Conservation (phyloP, 2,329 filamentous ascomycete species). For the Cyanodermella asteris region DNA sequence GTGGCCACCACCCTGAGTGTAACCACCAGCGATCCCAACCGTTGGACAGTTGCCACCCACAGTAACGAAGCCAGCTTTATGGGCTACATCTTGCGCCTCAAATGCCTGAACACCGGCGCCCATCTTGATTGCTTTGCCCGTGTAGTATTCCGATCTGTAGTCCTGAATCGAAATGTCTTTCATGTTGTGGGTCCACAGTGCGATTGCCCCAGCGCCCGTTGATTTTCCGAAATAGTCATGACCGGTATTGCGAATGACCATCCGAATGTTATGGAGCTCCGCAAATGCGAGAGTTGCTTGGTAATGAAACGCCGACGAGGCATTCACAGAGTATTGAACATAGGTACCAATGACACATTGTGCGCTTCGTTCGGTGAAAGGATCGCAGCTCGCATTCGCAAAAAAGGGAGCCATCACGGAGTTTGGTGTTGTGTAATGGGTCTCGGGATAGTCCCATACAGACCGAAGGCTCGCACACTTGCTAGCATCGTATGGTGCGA, state of each 20-base stretch:
- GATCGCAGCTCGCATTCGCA: slow-evolving; percentile 20
- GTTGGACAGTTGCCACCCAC: slow-evolving; percentile 33
- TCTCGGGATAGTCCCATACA: slow-evolving; percentile 23
- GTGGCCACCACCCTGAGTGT: slow-evolving; percentile 38
- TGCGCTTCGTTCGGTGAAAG: slow-evolving; percentile 12
- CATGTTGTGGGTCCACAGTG: slow-evolving; percentile 35
- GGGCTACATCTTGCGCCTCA: slow-evolving; percentile 25
- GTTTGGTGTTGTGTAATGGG: slow-evolving; percentile 22
- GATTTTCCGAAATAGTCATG: slow-evolving; percentile 32
- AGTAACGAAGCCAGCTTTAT: slow-evolving; percentile 24
- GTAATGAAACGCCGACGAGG: slow-evolving; percentile 10
- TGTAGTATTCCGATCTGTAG: slow-evolving; percentile 22
- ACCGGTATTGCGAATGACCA: slow-evolving; percentile 24
- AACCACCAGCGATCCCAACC: slow-evolving; percentile 38
- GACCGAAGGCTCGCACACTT: slow-evolving; percentile 20
- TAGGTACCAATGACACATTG: slow-evolving; percentile 24
- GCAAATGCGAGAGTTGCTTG: slow-evolving; percentile 18
- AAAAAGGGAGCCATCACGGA: slow-evolving; percentile 19
- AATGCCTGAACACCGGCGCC: slow-evolving; percentile 31
- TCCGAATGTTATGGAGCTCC: slow-evolving; percentile 24
- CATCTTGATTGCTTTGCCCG: slow-evolving; percentile 29
- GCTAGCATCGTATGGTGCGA: slow-evolving; percentile 20
- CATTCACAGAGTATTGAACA: slow-evolving; percentile 13
- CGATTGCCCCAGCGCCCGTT: slow-evolving; percentile 36
- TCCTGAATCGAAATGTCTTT: slow-evolving; percentile 25